Evolutionary conservation across 148 eudicot species (phyloP).

Genomic region (Polygonum aviculare): DNA sequence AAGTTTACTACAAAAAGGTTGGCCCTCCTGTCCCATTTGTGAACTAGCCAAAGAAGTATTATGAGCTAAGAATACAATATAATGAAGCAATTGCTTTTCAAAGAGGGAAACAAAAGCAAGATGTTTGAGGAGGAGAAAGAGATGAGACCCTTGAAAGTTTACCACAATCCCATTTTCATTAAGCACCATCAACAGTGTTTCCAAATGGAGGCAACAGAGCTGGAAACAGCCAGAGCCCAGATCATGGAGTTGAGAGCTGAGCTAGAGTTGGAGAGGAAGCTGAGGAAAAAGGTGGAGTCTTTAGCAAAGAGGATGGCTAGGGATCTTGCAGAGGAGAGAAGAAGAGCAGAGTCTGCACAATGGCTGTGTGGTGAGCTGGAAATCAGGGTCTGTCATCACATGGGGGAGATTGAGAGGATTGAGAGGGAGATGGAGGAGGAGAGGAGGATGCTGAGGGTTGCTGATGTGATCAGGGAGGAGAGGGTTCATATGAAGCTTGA

Average conservation of each 20-base stretch:
- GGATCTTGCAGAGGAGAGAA: conserved; percentile 41
- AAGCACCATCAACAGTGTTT: conserved; percentile 30
- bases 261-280: conserved; percentile 46
- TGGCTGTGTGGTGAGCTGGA: conserved; percentile 36
- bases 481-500: conserved; percentile 65
- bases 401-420: conserved; percentile 27
- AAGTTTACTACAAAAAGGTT: background rate
- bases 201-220: conserved; percentile 30
- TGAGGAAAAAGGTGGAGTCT: conserved; percentile 41
- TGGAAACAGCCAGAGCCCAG: conserved; percentile 34
- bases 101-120: background rate
- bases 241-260: conserved; percentile 38
- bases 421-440: conserved; percentile 55
- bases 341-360: conserved; percentile 30
- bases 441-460: conserved; percentile 55
- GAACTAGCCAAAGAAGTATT: background rate
- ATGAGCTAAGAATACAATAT: background rate
- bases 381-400: conserved; percentile 23
- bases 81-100: background rate
- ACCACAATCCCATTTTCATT: conserved; percentile 55
- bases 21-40: conserved; percentile 6
- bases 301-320: conserved; percentile 37
- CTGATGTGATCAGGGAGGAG: conserved; percentile 67
- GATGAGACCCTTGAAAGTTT: conserved; percentile 60
- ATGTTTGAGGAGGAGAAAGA: conserved; percentile 7